A percentile compares a stretch with the other conserved stretches of the same genome.
Conservation (phyloP, 1,284 basidiomycete genomes). For the Meripilus lineatus region DNA sequence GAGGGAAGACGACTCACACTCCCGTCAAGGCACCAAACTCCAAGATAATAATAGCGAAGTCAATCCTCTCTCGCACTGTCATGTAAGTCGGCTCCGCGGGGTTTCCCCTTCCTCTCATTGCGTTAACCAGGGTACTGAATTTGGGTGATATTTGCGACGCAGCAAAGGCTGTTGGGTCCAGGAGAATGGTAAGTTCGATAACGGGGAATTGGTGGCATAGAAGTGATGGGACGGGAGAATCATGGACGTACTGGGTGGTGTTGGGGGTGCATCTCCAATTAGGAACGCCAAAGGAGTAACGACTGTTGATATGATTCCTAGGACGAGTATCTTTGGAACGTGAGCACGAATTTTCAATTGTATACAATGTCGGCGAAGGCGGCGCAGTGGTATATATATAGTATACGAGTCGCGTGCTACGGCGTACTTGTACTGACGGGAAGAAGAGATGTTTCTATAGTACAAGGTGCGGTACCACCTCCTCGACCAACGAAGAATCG, state of each 20-base stretch:
- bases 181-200: no score
- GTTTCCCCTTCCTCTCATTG: slow-evolving; percentile 44
- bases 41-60: slow-evolving; percentile 55
- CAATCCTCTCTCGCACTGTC: slow-evolving; percentile 58
- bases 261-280: slow-evolving; percentile 56
- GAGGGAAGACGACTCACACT: slow-evolving; percentile 38
- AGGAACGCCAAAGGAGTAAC: slow-evolving; percentile 52
- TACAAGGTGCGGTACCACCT: no score
- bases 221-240: neutral
- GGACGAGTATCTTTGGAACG: slow-evolving; percentile 52
- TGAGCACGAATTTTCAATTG: neutral
- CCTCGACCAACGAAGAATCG: no score
- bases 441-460: no score
- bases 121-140: slow-evolving; percentile 50
- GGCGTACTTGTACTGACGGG: no score
- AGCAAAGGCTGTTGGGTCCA: slow-evolving; percentile 60
- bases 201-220: slow-evolving; percentile 1
- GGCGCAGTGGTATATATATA: no score
- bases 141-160: slow-evolving; percentile 54
- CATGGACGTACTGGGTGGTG: slow-evolving; percentile 59
- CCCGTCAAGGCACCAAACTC: slow-evolving; percentile 64
- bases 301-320: slow-evolving; percentile 66
- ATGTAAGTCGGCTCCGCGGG: slow-evolving; percentile 43
- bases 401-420: no score
- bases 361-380: neutral